Evolutionary conservation across 257 asterid species (phyloP), one percentile per base, ranked within the genome.

Genomic region (Linderniella brevidens): DNA sequence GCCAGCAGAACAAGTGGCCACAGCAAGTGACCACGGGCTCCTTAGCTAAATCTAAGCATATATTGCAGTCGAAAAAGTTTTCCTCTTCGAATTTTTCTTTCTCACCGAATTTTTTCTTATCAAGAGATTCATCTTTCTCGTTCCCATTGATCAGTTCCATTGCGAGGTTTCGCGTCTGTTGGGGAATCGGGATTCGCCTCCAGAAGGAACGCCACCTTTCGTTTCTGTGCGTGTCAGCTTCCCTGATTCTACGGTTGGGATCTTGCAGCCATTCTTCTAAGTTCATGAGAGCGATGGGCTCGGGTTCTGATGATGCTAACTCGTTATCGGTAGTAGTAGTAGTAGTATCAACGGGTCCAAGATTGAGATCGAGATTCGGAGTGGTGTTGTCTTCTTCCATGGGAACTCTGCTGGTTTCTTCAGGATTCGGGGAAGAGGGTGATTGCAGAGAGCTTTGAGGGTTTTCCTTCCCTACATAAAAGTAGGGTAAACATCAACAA

Each of bases 21-120:
- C 98, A 90, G 61, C 94, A 85, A 44, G 98, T 90, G 37, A 90
- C 96, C 19, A 85, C 96, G 7, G 98, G 98, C 41, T 85, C 96
- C 61, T 72, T 75, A 1, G 96, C 77, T 76, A 85, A 65, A 55
- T 90, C 98, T 66, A 90, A 64, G 65, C 98, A 90, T 57, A 90
- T 85, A 64, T 79, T 85, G 68, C 98, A 90, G 49, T 90, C 98
- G 14, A 90, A 90, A 46, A 85, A 81, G 57, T 87, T 66, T 38
- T 90, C 86, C 0, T 73, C 77, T 13, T 84, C 93, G 4, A 72
- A 59, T 29, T 58, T 75, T 49, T 50, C 69, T 55, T 72, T 79
- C 17, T 64, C 96, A 25, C 66, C 64, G 20, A 73, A 79, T 55
- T 77, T 84, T 61, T 78, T 74, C 64, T 70, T 80, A 37, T 83